These are phyloP conservation scores for Candida maris DNA, from an alignment of 805 yeast genomes.

Conservation along the genomic window DNA sequence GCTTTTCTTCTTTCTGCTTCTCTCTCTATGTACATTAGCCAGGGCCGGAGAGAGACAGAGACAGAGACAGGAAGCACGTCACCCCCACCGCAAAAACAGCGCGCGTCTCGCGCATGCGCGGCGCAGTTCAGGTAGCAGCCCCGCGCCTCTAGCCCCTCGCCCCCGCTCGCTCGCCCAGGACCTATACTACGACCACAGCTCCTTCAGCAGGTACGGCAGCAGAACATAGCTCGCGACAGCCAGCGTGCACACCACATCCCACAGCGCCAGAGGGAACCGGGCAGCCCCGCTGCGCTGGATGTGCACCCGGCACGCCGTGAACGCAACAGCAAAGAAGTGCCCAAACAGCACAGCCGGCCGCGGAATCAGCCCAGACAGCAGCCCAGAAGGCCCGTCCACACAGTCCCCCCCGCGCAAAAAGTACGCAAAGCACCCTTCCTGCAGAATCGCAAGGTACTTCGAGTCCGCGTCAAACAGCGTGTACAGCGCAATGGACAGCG, in stretches of 20 bases:
- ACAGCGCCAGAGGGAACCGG: conserved; percentile 67
- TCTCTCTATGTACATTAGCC: too few species aligned
- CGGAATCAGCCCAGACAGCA: conserved; percentile 79
- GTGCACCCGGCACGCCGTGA: conserved; percentile 73
- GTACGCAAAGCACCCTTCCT: conserved; percentile 84
- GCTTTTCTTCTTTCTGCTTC: too few species aligned
- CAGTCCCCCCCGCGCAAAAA: conserved; percentile 82
- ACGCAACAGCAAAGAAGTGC: conserved; percentile 89
- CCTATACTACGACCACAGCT: too few species aligned
- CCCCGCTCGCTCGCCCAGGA: too few species aligned
- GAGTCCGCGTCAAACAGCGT: conserved; percentile 86
- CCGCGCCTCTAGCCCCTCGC: too few species aligned
- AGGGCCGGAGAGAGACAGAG: too few species aligned
- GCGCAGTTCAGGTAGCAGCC: too few species aligned
- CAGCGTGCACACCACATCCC: conserved; percentile 65
- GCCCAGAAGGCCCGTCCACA: conserved; percentile 72
- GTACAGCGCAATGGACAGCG: conserved; percentile 86
- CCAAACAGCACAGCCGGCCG: conserved; percentile 69
- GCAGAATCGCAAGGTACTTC: conserved; percentile 61
- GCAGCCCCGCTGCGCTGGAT: conserved; percentile 58
- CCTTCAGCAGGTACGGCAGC: conserved; percentile 61
- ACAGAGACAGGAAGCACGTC: too few species aligned
- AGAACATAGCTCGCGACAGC: conserved; percentile 74
- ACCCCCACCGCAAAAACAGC: too few species aligned
- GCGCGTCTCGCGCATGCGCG: too few species aligned